These are phyloP conservation scores for Candida ipomoeae DNA, from an alignment of 805 yeast genomes.

Conservation along the genomic window DNA sequence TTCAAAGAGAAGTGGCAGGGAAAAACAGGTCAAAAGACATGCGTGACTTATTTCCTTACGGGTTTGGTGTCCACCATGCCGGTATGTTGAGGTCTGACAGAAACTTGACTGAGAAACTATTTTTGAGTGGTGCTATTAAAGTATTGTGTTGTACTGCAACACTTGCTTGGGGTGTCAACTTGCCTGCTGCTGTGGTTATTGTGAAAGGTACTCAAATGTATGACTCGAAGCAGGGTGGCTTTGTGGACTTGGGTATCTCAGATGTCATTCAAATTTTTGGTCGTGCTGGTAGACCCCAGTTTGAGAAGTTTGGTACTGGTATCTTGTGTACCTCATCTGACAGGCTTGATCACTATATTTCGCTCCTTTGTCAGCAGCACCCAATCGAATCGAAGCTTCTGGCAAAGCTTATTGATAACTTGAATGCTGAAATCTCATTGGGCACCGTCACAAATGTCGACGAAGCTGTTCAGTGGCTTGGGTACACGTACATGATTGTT, in stretches of 20 bases:
- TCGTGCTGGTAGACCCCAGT: constrained; percentile 99
- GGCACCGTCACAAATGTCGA: constrained; percentile 94
- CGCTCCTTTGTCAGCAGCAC: constrained; percentile 86
- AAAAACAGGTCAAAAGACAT: constrained; percentile 73
- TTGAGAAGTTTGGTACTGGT: constrained; percentile 89
- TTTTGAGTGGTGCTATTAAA: constrained; percentile 76
- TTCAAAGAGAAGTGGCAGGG: constrained; percentile 58
- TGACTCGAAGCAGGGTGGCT: constrained; percentile 93
- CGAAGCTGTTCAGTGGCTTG: constrained; percentile 97
- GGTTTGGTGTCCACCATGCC: constrained; percentile 95
- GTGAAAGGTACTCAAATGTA: constrained; percentile 96
- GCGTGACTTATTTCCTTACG: constrained; percentile 71
- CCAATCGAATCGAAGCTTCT: constrained; percentile 88
- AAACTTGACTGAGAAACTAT: constrained; percentile 83
- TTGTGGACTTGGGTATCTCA: constrained; percentile 86
- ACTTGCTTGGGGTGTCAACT: constrained; percentile 98
- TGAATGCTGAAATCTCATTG: constrained; percentile 92
- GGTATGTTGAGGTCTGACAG: constrained; percentile 93
- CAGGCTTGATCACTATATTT: constrained; percentile 79
- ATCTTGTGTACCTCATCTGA: constrained; percentile 81
- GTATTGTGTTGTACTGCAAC: constrained; percentile 96
- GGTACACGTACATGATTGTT: constrained; percentile 90
- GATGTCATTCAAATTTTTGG: constrained; percentile 98
- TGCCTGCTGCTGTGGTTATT: constrained; percentile 97
- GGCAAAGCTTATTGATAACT: constrained; percentile 78